A percentile compares a stretch with the other conserved stretches of the same genome.
These are phyloP conservation scores for Solanum lycopersicoides DNA, from an alignment of 257 asterid genomes.

Conservation along the genomic window DNA sequence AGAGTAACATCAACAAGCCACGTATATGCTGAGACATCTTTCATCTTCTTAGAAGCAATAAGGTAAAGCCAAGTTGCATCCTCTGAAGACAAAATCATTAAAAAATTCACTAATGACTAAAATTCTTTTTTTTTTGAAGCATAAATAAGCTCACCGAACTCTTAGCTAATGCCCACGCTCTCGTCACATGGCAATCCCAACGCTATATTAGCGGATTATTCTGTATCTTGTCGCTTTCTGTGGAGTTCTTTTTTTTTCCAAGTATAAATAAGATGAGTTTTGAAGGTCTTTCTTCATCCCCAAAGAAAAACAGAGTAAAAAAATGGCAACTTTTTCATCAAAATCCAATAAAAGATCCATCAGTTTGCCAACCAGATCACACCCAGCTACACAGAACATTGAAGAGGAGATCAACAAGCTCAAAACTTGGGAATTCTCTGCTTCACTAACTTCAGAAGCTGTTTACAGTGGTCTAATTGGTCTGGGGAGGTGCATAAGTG, in stretches of 20 bases:
- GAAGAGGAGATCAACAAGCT: constrained; percentile 17
- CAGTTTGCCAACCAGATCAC: constrained; percentile 26
- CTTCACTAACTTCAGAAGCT: neutral
- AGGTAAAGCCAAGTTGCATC: neutral
- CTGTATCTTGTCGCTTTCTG: constrained; percentile 8
- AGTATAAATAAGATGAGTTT: neutral
- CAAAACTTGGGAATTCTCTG: neutral
- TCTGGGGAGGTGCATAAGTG: neutral
- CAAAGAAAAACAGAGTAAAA: neutral
- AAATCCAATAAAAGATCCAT: constrained; percentile 17
- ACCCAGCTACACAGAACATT: constrained; percentile 12
- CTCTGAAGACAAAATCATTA: neutral
- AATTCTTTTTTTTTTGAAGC: too few relatives aligned
- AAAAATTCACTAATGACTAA: neutral
- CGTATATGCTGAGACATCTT: neutral
- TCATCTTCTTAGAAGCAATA: neutral
- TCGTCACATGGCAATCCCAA: constrained; percentile 10
- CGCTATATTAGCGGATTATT: neutral
- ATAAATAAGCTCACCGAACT: neutral
- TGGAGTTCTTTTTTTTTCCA: neutral
- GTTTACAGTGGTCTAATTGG: neutral
- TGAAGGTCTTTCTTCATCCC: neutral
- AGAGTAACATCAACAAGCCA: constrained; percentile 6
- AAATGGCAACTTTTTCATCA: constrained; percentile 16
- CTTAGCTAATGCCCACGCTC: neutral